Percentiles rank a stretch among this genome's conserved stretches.
phyloP scores from a whole-genome alignment of 2,329 filamentous ascomycete species.

The Didymosphaeria variabile region DNA sequence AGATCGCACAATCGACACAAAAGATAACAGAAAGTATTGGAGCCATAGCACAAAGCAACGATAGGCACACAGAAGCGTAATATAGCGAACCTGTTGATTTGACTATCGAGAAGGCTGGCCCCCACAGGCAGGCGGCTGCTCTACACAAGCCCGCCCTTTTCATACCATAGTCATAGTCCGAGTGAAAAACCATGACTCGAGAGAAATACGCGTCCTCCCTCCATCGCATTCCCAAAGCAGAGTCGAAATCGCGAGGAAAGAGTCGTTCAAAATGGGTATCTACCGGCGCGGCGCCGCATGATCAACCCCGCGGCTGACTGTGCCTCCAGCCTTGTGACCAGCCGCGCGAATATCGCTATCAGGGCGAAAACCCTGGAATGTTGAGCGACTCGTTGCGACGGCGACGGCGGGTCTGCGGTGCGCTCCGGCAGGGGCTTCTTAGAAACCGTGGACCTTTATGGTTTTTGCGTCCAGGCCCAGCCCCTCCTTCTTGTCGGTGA shows the following conservation, averaged over 20 bases:
- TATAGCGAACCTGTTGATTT: constrained; percentile 17
- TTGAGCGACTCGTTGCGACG: constrained; percentile 6
- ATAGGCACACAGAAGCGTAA: constrained; percentile 1
- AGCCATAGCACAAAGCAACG: not conserved
- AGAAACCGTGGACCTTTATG: constrained; percentile 77
- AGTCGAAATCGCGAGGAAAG: constrained; percentile 28
- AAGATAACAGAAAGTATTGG: not conserved
- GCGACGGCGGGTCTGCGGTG: constrained; percentile 11
- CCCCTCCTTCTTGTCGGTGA: constrained; percentile 94
- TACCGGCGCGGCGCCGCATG: constrained; percentile 31
- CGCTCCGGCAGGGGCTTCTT: constrained; percentile 23
- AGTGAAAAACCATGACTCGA: constrained; percentile 18
- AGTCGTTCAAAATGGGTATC: constrained; percentile 30
- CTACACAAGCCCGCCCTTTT: constrained; percentile 19
- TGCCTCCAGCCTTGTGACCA: constrained; percentile 14
- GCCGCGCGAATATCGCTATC: constrained; percentile 1
- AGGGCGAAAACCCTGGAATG: constrained; percentile 6
- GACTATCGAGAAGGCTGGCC: constrained; percentile 20
- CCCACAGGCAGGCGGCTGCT: constrained; percentile 16
- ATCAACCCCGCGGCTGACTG: constrained; percentile 24
- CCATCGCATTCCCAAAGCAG: constrained; percentile 25
- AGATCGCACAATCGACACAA: not conserved
- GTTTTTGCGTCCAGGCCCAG: constrained; percentile 94
- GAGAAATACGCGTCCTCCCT: constrained; percentile 17
- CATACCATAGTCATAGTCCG: constrained; percentile 15